phyloP scores from a whole-genome alignment of 2,329 filamentous ascomycete genomes.

The Chaetomium sp. region DNA sequence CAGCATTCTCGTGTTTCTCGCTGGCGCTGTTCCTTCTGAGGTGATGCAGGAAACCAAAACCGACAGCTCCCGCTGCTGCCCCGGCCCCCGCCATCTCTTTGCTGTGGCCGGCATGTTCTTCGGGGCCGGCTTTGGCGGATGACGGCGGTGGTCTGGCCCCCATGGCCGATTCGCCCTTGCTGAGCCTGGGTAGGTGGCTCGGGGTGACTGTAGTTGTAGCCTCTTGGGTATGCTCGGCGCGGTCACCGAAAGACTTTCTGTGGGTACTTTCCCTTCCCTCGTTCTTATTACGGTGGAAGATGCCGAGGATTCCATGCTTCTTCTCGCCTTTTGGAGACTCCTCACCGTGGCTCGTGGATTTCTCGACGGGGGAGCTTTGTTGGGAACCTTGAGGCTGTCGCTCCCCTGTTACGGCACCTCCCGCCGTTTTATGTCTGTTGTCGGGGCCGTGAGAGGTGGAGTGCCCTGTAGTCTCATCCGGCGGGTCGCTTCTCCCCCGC shows the following conservation, averaged over 20 bases:
- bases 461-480: neutral
- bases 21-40: conserved; percentile 24
- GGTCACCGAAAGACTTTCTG: conserved; percentile 15
- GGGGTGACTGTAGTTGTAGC: neutral
- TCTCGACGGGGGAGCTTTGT: conserved; percentile 15
- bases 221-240: conserved; percentile 6
- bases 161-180: conserved; percentile 13
- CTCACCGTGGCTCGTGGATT: conserved; percentile 21
- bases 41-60: conserved; percentile 25
- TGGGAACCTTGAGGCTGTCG: conserved; percentile 13
- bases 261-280: conserved; percentile 17
- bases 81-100: conserved; percentile 28
- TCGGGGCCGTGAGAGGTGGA: neutral
- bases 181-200: conserved; percentile 22
- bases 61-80: conserved; percentile 28
- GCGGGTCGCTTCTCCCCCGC: neutral
- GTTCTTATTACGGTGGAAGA: conserved; percentile 34
- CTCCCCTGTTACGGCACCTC: conserved; percentile 10
- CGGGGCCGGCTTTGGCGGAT: neutral
- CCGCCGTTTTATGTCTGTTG: neutral
- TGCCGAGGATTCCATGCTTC: conserved; percentile 32
- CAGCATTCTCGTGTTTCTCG: neutral
- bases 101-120: conserved; percentile 14
- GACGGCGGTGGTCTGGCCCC: conserved; percentile 9
- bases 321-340: conserved; percentile 23